Evolutionary conservation across 257 asterid genomes (phyloP).

Genomic region (Fraxinus pennsylvanica): DNA sequence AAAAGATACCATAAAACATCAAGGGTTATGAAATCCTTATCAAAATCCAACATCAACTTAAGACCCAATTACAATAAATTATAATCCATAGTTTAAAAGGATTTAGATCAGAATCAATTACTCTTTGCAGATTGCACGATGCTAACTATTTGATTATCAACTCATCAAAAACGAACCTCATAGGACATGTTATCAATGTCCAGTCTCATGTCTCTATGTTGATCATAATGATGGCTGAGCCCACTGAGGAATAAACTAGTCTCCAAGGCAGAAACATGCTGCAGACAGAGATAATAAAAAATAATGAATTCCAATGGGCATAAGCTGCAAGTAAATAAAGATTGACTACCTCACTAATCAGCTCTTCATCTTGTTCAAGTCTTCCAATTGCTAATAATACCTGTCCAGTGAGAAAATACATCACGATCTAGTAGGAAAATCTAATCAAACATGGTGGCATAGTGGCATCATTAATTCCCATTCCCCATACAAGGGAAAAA

Average conservation of each 20-base stretch:
- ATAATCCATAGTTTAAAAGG: neutral
- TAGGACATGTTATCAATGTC: constrained; percentile 94
- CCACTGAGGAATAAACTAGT: constrained; percentile 59
- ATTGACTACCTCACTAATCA: constrained; percentile 64
- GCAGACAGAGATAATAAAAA: constrained; percentile 23
- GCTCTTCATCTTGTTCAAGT: constrained; percentile 66
- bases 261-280: constrained; percentile 75
- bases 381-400: constrained; percentile 74
- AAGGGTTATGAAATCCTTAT: neutral
- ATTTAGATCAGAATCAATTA: neutral
- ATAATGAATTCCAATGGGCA: constrained; percentile 6
- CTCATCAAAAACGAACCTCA: constrained; percentile 52
- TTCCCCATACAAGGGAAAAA: neutral
- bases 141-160: neutral
- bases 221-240: constrained; percentile 66
- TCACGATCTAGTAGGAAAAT: constrained; percentile 14
- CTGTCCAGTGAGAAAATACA: constrained; percentile 37
- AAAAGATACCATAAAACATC: neutral
- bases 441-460: neutral
- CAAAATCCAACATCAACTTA: neutral
- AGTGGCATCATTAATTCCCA: neutral
- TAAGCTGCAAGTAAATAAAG: neutral
- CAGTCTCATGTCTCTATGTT: constrained; percentile 82
- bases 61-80: neutral
- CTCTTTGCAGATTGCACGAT: neutral